Conservation (phyloP, 1,284 basidiomycete genomes). For the Volvariella surrecta region DNA sequence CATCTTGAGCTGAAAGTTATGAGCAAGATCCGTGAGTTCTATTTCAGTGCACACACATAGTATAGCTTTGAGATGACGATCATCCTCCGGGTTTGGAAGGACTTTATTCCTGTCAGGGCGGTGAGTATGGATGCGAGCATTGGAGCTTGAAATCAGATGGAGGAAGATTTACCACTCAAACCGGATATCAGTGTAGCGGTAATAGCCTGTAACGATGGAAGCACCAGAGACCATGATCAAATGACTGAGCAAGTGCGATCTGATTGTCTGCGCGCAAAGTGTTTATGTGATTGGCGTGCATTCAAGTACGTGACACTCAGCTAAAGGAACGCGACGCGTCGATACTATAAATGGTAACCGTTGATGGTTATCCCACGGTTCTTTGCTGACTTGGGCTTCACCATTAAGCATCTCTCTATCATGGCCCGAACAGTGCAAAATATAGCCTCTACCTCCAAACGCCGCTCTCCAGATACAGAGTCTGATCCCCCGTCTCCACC, state of each 20-base stretch:
- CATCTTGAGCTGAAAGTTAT: slow-evolving; percentile 38
- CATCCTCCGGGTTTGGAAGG: slow-evolving; percentile 34
- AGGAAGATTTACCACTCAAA: slow-evolving; percentile 48
- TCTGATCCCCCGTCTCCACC: slow-evolving; percentile 33
- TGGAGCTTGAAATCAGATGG: background rate
- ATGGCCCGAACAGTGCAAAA: slow-evolving; percentile 48
- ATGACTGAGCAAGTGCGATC: too few relatives aligned
- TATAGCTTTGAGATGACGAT: slow-evolving; percentile 59
- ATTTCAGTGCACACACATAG: slow-evolving; percentile 26
- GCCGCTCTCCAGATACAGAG: slow-evolving; percentile 24
- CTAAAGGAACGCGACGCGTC: background rate
- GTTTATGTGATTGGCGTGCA: background rate
- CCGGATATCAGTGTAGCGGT: slow-evolving; percentile 73
- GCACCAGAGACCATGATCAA: slow-evolving; percentile 8
- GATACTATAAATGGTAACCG: slow-evolving; percentile 3
- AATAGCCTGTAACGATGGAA: slow-evolving; percentile 57
- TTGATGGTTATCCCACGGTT: slow-evolving; percentile 7
- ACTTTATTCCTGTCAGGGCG: slow-evolving; percentile 20
- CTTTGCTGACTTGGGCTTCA: slow-evolving; percentile 8
- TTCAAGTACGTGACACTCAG: background rate
- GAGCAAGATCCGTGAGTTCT: background rate
- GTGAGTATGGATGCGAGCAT: slow-evolving; percentile 4
- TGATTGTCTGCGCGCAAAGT: background rate
- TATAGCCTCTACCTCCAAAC: slow-evolving; percentile 28
- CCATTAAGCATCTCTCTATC: slow-evolving; percentile 2